A percentile compares a stretch with the other conserved stretches of the same genome.
These are phyloP conservation scores for Didymella pomorum DNA, from an alignment of 2,329 filamentous ascomycete genomes.

Conservation along the genomic window DNA sequence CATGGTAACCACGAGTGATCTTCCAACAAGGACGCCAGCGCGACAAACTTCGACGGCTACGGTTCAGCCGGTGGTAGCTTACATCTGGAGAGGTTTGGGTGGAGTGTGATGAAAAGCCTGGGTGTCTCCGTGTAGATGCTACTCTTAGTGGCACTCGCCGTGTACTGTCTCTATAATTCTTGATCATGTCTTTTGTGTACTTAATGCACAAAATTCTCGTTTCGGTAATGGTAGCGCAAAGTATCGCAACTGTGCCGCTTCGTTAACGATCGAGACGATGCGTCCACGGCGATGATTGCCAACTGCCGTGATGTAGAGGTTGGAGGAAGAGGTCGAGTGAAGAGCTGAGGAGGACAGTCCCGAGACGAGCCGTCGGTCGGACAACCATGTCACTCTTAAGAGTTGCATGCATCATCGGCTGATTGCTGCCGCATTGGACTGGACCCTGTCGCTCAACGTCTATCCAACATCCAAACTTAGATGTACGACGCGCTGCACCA, in stretches of 20 bases:
- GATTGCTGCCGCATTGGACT: neutral
- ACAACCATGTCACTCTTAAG: neutral
- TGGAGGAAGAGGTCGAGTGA: neutral
- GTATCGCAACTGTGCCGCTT: too few species aligned
- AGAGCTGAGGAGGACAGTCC: neutral
- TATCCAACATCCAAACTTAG: neutral
- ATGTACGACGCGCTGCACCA: conserved; percentile 2
- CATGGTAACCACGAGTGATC: neutral
- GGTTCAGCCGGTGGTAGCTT: neutral
- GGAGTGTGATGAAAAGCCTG: neutral
- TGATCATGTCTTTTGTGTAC: neutral
- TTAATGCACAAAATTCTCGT: neutral
- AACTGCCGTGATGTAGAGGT: neutral
- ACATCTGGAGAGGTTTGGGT: conserved; percentile 11
- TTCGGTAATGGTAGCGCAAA: neutral
- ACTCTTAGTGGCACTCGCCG: neutral
- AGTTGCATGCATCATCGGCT: conserved; percentile 1
- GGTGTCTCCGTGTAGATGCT: neutral
- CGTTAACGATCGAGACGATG: neutral
- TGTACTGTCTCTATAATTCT: neutral
- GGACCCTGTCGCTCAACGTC: conserved; percentile 5
- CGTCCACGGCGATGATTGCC: neutral
- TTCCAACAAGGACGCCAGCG: neutral
- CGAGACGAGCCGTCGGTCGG: neutral
- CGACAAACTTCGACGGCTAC: neutral